A percentile compares a stretch with the other conserved stretches of the same genome.
These are phyloP conservation scores for Alternaria dauci DNA, from an alignment of 2,329 filamentous ascomycete species.

Conservation along the genomic window DNA sequence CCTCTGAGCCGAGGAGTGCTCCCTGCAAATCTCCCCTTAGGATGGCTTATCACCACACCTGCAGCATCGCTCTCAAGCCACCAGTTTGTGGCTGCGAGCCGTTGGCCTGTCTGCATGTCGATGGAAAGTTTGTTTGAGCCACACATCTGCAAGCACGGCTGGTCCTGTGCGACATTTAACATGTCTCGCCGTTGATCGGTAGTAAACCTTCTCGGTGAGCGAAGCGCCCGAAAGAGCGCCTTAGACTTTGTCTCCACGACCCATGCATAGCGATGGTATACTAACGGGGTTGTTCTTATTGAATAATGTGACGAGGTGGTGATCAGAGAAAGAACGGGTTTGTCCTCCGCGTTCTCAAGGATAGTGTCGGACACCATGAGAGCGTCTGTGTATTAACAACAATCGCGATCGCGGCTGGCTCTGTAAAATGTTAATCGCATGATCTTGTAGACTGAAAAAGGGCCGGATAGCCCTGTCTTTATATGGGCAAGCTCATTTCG, in stretches of 20 bases:
- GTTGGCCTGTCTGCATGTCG: slow-evolving; percentile 8
- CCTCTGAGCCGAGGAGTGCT: not conserved
- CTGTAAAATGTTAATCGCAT: not conserved
- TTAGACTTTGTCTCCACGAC: slow-evolving; percentile 8
- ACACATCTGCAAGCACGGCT: slow-evolving; percentile 1
- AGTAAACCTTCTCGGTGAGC: slow-evolving; percentile 9
- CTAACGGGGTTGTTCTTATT: not conserved
- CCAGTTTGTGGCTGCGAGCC: slow-evolving; percentile 7
- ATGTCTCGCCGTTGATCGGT: slow-evolving; percentile 9
- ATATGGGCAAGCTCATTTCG: not conserved
- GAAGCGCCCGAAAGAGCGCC: not conserved
- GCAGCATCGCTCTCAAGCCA: not conserved
- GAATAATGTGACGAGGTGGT: not conserved
- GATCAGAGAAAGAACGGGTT: slow-evolving; percentile 2
- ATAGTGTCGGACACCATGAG: not conserved
- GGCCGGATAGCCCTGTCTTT: not conserved
- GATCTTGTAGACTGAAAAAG: not conserved
- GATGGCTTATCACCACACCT: slow-evolving; percentile 4
- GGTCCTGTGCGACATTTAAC: slow-evolving; percentile 11
- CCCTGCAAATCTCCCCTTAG: not conserved
- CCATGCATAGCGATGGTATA: slow-evolving; percentile 7
- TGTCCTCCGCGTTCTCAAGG: not conserved
- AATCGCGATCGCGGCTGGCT: not conserved
- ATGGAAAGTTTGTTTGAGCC: slow-evolving; percentile 6
- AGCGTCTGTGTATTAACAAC: not conserved